phyloP scores from a whole-genome alignment of 2,329 filamentous ascomycete species.

The Fonsecaea pedrosoi region DNA sequence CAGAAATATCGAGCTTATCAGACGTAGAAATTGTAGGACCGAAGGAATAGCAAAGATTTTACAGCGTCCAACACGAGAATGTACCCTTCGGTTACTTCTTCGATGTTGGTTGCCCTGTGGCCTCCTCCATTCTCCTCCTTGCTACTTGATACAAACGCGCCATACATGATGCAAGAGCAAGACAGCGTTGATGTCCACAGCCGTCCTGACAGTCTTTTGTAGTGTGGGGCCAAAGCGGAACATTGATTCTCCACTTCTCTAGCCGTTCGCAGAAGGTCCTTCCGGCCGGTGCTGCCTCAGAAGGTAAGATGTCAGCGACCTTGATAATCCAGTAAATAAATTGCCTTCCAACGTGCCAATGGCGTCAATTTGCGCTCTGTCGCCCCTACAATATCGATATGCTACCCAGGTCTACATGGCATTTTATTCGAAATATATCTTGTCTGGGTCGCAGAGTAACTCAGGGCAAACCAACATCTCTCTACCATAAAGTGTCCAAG shows the following conservation, averaged over 20 bases:
- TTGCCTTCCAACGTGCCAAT: neutral
- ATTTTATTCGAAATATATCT: neutral
- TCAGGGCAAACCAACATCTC: neutral
- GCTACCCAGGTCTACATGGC: neutral
- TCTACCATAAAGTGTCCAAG: neutral
- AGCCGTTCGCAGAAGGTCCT: constrained; percentile 1
- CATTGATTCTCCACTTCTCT: neutral
- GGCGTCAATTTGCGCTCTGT: neutral
- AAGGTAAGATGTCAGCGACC: neutral
- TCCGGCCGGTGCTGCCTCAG: neutral
- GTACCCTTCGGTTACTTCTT: neutral
- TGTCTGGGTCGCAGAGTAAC: neutral
- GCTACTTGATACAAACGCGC: neutral
- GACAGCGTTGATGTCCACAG: neutral
- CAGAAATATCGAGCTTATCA: neutral
- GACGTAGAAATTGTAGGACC: neutral
- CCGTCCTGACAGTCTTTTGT: neutral
- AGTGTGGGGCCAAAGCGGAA: neutral
- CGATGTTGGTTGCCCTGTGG: neutral
- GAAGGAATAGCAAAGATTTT: neutral
- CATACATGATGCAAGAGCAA: neutral
- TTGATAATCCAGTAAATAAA: neutral
- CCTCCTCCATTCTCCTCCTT: neutral
- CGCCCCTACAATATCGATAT: neutral
- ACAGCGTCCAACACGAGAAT: neutral